Base-by-base conservation (phyloP, 352 stramenopile genomes). In the Globisporangium cylindrosporum region DNA sequence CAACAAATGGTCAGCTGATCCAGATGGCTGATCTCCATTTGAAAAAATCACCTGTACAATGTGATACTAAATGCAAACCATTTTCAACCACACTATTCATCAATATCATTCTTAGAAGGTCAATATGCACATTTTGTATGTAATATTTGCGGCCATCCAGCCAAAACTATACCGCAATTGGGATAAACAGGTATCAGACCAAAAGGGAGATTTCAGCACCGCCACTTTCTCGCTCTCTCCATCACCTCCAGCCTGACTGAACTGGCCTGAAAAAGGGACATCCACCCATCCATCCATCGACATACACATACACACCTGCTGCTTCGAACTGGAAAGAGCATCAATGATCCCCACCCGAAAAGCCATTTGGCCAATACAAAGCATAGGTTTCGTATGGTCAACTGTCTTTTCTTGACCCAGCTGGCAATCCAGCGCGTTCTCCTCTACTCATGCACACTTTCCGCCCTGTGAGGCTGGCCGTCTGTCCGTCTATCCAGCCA, bases 401-500 rank as follows among this genome's bases (percentile, higher is more conserved):
- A 32, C n/a, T 46, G 18, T 32, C 20, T 49, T 62, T 38, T 29
- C 12, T 12, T 22, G 43, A n/a, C 15, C 38, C 60, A 59, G 60
- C 60, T 66, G 60, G 46, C 18, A 48, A 32, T 25, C 20, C 6
- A 25, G 46, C 61, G 9, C 32, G 61, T 60, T 67, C 61, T 25
- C 1, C 58, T 64, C 38, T 20, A 25, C 20, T 4, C 34, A 20
- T 48, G 14, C 38, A 20, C 41, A 49, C 41, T 49, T 49, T 49
- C 41, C 41, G 41, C 65, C 75, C 66, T 70, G 64, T 6, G 64
- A 62, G 36, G 65, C 73, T 24, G 22, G 22, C 22, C 22, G 22
- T 24, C 22, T 24, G 22, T 24, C 22, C 3, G 70, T 80, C 32
- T 78, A 80, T 69, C 78, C 76, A 58, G 25, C 49, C 49, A 57